phyloP scores from a whole-genome alignment of 768 basidiomycete species.

The Phylloporus rhodoxanthus region DNA sequence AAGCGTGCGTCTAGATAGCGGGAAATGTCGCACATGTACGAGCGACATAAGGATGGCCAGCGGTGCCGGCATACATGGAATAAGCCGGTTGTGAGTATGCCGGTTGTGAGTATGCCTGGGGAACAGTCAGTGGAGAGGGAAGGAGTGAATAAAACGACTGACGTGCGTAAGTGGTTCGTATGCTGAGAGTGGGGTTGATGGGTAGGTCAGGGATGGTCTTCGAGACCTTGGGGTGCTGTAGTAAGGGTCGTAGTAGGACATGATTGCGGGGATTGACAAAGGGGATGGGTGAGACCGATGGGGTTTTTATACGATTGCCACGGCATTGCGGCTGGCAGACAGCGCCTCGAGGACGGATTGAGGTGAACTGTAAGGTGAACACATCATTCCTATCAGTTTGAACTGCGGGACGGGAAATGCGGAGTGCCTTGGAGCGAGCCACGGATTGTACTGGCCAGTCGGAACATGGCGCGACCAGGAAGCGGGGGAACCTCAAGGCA shows the following conservation, averaged over 20 bases:
- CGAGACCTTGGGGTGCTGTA: constrained; percentile 29
- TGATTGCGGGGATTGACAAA: constrained; percentile 18
- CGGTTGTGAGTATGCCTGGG: constrained; percentile 38
- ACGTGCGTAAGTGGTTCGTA: constrained; percentile 44
- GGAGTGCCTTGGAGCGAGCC: constrained; percentile 18
- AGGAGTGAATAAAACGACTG: constrained; percentile 11
- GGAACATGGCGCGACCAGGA: too few species aligned
- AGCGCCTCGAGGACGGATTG: constrained; percentile 29
- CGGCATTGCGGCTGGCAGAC: constrained; percentile 14
- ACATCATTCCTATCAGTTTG: constrained; percentile 15
- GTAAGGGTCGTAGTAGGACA: constrained; percentile 43
- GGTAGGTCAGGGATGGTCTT: constrained; percentile 32
- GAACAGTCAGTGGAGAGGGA: constrained; percentile 5
- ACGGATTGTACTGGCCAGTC: background rate
- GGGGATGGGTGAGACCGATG: background rate
- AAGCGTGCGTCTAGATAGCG: background rate
- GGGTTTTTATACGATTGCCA: constrained; percentile 24
- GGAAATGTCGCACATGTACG: constrained; percentile 34
- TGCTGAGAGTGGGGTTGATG: constrained; percentile 29
- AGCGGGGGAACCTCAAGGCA: background rate
- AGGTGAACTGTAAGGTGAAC: constrained; percentile 17
- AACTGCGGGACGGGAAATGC: constrained; percentile 14
- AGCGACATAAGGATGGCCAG: constrained; percentile 35
- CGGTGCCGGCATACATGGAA: constrained; percentile 40
- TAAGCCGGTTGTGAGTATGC: constrained; percentile 44